A percentile compares a stretch with the other conserved stretches of the same genome.
These are phyloP conservation scores for Phaeosphaeria sp. DNA, from an alignment of 2,329 filamentous ascomycete genomes.

Conservation along the genomic window DNA sequence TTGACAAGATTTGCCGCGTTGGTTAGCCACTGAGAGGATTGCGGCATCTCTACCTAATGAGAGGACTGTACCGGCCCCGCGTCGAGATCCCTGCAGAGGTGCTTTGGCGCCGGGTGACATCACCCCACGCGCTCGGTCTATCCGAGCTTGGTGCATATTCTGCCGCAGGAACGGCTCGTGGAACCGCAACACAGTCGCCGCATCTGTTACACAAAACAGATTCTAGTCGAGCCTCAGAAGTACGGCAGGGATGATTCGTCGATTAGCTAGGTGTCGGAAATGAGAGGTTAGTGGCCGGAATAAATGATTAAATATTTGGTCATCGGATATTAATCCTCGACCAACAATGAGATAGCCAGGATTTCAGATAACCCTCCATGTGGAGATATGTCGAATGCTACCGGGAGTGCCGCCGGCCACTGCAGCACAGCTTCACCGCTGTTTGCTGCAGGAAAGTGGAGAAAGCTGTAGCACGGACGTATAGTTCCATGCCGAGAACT, in stretches of 20 bases:
- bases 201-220: background rate
- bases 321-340: background rate
- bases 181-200: background rate
- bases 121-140: background rate
- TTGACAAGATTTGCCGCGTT: background rate
- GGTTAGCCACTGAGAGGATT: background rate
- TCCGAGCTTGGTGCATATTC: background rate
- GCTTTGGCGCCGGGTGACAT: background rate
- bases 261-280: background rate
- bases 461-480: background rate
- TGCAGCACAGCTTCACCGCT: background rate
- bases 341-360: background rate
- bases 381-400: background rate
- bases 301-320: background rate
- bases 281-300: background rate
- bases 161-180: background rate
- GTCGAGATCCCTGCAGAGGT: background rate
- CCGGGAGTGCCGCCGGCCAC: background rate
- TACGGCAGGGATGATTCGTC: background rate
- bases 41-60: background rate
- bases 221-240: background rate
- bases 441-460: conserved; percentile 1
- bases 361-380: background rate
- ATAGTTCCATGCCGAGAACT: background rate
- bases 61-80: background rate